phyloP scores from a whole-genome alignment of 2,329 filamentous ascomycete species.

The Penicillium hesseltinei region DNA sequence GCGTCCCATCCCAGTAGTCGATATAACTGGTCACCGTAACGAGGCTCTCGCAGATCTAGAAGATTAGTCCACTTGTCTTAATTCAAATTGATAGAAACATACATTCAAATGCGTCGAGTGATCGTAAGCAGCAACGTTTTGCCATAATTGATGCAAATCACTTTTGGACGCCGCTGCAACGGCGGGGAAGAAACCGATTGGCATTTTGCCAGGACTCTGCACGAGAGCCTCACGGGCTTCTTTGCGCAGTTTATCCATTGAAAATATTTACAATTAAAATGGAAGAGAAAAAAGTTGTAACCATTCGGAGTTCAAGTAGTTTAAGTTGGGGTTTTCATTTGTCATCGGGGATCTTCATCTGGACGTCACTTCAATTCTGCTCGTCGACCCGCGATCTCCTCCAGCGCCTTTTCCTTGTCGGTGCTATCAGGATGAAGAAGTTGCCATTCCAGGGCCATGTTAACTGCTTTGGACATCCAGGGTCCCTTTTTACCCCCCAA shows the following conservation, averaged over 20 bases:
- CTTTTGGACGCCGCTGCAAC: conserved; percentile 1
- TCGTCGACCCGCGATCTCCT: conserved; percentile 55
- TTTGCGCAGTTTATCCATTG: conserved; percentile 31
- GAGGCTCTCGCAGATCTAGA: conserved; percentile 35
- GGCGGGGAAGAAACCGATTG: conserved; percentile 7
- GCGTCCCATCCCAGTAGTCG: conserved; percentile 13
- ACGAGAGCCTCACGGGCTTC: conserved; percentile 27
- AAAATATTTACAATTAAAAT: neutral
- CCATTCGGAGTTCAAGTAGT: neutral
- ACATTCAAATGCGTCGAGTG: conserved; percentile 24
- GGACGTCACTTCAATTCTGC: conserved; percentile 50
- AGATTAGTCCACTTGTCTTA: neutral
- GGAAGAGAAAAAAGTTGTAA: neutral
- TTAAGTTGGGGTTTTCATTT: conserved; percentile 8
- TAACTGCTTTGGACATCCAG: conserved; percentile 81
- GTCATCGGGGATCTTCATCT: conserved; percentile 11
- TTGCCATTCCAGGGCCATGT: conserved; percentile 84
- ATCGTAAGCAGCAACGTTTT: conserved; percentile 27
- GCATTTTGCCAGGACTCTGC: conserved; percentile 12
- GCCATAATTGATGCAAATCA: conserved; percentile 30
- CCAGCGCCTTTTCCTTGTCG: conserved; percentile 59
- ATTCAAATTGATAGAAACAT: conserved; percentile 1
- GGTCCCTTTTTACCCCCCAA: conserved; percentile 65
- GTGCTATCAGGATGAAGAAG: conserved; percentile 67
- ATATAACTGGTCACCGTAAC: conserved; percentile 29